phyloP scores from a whole-genome alignment of 306 rosid species.

The Dalbergia oliveri region DNA sequence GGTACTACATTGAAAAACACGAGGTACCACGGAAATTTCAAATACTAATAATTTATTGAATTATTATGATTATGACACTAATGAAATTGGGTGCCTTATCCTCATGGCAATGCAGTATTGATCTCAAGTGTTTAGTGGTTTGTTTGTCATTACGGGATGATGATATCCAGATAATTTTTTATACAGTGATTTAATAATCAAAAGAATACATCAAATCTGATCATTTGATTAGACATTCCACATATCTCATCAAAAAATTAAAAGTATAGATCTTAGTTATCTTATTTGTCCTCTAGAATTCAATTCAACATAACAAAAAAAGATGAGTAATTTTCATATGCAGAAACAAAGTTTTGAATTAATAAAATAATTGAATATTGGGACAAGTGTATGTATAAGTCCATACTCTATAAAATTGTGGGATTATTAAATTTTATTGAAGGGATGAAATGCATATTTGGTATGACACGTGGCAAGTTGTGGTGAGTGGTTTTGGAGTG shows the following conservation, averaged over 20 bases:
- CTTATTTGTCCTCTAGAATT: neutral
- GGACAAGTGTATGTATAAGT: neutral
- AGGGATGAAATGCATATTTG: constrained; percentile 27
- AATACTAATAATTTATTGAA: neutral
- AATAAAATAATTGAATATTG: neutral
- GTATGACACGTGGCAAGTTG: constrained; percentile 48
- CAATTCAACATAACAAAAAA: neutral
- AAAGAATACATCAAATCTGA: neutral
- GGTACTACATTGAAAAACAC: neutral
- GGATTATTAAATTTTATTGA: neutral
- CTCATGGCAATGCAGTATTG: neutral
- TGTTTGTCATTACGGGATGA: neutral
- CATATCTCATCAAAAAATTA: neutral
- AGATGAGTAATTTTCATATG: neutral
- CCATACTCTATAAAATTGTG: constrained; percentile 9
- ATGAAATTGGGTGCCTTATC: constrained; percentile 22
- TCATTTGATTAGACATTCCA: constrained; percentile 34
- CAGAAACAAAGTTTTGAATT: neutral
- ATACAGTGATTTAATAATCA: neutral
- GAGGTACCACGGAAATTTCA: constrained; percentile 7
- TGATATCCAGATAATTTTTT: neutral
- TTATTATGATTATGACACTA: neutral
- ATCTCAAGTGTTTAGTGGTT: neutral
- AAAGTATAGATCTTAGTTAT: neutral
- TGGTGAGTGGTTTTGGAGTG: constrained; percentile 25